Conservation (phyloP, 371 early-diverging fungal species). For the Amoeboaphelidium protococcarum region DNA sequence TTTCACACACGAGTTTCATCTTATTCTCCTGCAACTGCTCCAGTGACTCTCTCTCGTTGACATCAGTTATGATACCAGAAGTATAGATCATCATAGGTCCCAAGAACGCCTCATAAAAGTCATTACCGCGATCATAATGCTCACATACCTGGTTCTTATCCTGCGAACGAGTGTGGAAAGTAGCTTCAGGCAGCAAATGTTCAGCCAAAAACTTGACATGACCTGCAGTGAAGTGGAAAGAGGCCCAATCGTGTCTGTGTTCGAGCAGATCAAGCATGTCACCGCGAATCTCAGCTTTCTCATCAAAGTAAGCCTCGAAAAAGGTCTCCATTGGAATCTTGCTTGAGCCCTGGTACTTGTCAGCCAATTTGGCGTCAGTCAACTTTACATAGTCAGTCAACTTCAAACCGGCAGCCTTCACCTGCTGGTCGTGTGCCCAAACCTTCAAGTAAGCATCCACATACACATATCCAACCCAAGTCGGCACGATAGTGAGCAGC, state of each 20-base stretch:
- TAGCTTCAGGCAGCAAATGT: slow-evolving; percentile 79
- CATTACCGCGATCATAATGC: slow-evolving; percentile 91
- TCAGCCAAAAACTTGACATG: slow-evolving; percentile 72
- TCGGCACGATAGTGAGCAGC: not conserved
- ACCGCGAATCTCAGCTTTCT: slow-evolving; percentile 65
- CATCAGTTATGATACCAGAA: slow-evolving; percentile 59
- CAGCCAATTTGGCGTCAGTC: not conserved
- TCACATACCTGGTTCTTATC: slow-evolving; percentile 88
- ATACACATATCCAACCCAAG: not conserved
- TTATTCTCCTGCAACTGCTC: slow-evolving; percentile 88
- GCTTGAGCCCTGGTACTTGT: not conserved
- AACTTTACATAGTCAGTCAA: not conserved
- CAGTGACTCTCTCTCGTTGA: slow-evolving; percentile 43
- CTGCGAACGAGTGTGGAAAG: slow-evolving; percentile 82
- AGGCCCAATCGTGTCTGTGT: slow-evolving; percentile 75
- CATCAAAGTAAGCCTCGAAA: slow-evolving; percentile 83
- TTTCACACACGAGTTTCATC: slow-evolving; percentile 59
- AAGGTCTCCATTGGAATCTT: slow-evolving; percentile 29
- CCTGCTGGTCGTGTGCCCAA: not conserved
- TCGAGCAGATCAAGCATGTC: slow-evolving; percentile 69
- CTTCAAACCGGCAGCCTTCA: not conserved
- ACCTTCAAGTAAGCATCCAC: not conserved
- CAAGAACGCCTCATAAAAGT: slow-evolving; percentile 61
- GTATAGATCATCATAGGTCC: slow-evolving; percentile 88
- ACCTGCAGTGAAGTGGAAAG: slow-evolving; percentile 50